Percentiles rank a stretch among this genome's conserved stretches.
These are phyloP conservation scores for Geotrichum ghanense DNA, from an alignment of 805 yeast genomes.

Conservation along the genomic window DNA sequence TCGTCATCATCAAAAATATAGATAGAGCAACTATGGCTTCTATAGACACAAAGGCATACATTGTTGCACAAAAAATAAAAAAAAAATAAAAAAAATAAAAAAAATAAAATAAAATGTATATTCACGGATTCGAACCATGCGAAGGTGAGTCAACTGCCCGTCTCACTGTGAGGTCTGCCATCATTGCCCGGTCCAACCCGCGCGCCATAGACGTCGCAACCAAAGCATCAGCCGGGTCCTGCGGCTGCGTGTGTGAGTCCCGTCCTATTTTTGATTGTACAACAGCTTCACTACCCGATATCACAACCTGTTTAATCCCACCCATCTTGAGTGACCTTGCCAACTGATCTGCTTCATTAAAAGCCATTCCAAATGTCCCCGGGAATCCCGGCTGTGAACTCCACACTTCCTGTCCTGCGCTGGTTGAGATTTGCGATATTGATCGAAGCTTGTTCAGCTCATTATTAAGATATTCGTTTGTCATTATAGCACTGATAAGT, in stretches of 20 bases:
- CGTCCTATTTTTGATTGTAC: not conserved
- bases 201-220: not conserved
- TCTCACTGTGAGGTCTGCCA: not conserved
- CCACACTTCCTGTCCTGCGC: not conserved
- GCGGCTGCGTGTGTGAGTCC: too few species aligned
- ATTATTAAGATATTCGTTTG: not conserved
- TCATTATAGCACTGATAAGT: too few species aligned
- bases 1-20: too few species aligned
- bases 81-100: not conserved
- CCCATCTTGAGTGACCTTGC: conserved; percentile 2
- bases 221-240: not conserved
- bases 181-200: not conserved
- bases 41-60: too few species aligned
- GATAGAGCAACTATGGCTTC: too few species aligned
- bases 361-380: conserved; percentile 1
- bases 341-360: conserved; percentile 2
- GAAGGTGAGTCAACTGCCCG: not conserved
- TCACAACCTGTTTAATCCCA: not conserved
- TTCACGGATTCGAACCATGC: not conserved
- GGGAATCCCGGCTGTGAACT: not conserved
- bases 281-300: not conserved
- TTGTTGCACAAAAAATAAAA: not conserved
- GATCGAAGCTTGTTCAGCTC: not conserved
- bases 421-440: not conserved
- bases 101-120: not conserved